These are phyloP conservation scores for Macadamia tetraphylla DNA, from an alignment of 164 flowering plant species.

Conservation along the genomic window DNA sequence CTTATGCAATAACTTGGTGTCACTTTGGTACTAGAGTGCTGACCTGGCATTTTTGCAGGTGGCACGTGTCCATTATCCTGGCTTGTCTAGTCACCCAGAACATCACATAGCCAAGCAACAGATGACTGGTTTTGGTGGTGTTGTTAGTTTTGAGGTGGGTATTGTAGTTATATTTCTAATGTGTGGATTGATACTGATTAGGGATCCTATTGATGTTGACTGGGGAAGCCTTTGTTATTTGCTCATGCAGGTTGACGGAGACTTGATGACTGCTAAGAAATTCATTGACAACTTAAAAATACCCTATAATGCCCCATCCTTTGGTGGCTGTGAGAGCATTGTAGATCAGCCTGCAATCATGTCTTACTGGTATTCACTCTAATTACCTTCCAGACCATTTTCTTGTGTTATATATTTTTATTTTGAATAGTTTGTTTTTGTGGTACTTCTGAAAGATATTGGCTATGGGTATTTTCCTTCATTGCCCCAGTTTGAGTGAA, in stretches of 20 bases:
- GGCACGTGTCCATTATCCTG: slow-evolving; percentile 82
- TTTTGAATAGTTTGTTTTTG: too few species aligned
- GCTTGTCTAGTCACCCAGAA: slow-evolving; percentile 90
- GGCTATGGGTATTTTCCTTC: too few species aligned
- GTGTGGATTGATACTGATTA: not conserved
- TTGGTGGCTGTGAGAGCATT: slow-evolving; percentile 99
- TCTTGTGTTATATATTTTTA: not conserved
- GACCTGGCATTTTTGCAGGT: slow-evolving; percentile 41
- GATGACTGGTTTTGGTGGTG: slow-evolving; percentile 99
- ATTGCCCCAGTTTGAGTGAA: too few species aligned
- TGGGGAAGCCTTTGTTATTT: not conserved
- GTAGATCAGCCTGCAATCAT: slow-evolving; percentile 94
- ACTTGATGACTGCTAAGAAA: slow-evolving; percentile 52
- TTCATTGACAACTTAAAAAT: slow-evolving; percentile 77
- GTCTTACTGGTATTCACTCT: slow-evolving; percentile 81
- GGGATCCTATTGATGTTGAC: not conserved
- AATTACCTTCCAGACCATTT: not conserved
- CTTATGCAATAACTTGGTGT: not conserved
- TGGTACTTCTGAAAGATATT: too few species aligned
- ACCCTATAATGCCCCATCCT: slow-evolving; percentile 93
- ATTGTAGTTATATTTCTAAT: not conserved
- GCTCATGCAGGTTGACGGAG: slow-evolving; percentile 70
- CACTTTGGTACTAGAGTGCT: not conserved
- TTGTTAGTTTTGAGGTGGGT: slow-evolving; percentile 94
- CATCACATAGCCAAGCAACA: slow-evolving; percentile 71